phyloP scores from a whole-genome alignment of 306 rosid species.

The Coriaria nepalensis region DNA sequence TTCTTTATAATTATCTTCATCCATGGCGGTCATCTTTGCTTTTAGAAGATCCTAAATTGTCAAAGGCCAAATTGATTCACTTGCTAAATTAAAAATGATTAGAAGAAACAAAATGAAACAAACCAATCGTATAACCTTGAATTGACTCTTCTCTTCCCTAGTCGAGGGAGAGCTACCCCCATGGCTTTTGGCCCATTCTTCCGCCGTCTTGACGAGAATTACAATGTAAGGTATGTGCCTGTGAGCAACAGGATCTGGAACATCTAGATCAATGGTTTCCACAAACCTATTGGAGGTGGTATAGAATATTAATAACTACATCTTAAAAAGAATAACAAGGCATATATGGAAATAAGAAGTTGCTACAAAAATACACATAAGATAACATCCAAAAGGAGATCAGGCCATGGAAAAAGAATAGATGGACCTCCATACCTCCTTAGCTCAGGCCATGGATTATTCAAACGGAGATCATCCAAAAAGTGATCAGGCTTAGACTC shows the following conservation, averaged over 20 bases:
- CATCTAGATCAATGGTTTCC: conserved; percentile 60
- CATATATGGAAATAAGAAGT: too few relatives aligned
- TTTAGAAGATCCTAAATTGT: conserved; percentile 64
- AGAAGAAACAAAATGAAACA: conserved; percentile 7
- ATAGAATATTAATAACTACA: conserved; percentile 18
- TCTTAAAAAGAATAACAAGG: too few relatives aligned
- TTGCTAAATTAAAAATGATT: conserved; percentile 9
- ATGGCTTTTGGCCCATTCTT: conserved; percentile 80
- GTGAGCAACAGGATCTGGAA: conserved; percentile 64
- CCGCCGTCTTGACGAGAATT: conserved; percentile 83
- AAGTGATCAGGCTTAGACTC: conserved; percentile 98
- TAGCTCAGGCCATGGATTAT: conserved; percentile 97
- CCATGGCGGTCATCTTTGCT: conserved; percentile 54
- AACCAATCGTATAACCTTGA: conserved; percentile 91
- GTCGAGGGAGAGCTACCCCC: conserved; percentile 68
- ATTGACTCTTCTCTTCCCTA: conserved; percentile 79
- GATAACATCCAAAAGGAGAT: not conserved
- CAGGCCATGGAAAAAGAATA: conserved; percentile 7
- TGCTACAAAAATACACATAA: too few relatives aligned
- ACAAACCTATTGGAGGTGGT: conserved; percentile 41
- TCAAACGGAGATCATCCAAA: conserved; percentile 88
- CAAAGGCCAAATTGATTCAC: conserved; percentile 17
- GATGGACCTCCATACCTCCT: conserved; percentile 37
- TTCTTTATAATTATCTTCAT: conserved; percentile 93
- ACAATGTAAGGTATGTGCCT: conserved; percentile 81